phyloP scores from a whole-genome alignment of 768 basidiomycete species.

The Tylopilus sp. region DNA sequence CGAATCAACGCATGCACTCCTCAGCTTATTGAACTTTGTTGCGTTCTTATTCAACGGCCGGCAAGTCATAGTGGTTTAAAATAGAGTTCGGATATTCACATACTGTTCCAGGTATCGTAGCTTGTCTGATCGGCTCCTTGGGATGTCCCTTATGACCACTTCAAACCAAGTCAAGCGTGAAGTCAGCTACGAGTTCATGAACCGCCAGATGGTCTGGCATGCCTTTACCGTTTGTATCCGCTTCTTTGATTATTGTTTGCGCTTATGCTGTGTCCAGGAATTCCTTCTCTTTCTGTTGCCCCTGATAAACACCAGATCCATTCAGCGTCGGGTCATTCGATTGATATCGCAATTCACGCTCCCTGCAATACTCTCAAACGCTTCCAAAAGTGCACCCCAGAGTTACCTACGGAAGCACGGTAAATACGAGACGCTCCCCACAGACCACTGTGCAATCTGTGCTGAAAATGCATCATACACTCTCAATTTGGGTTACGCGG shows the following conservation, averaged over 20 bases:
- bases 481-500: constrained; percentile 52
- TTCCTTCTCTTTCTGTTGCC: constrained; percentile 92
- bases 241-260: background rate
- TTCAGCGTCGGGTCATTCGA: constrained; percentile 56
- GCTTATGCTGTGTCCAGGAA: constrained; percentile 57
- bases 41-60: constrained; percentile 84
- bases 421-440: constrained; percentile 65
- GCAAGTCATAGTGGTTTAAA: constrained; percentile 41
- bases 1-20: constrained; percentile 62
- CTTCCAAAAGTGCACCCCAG: constrained; percentile 15
- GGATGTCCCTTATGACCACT: constrained; percentile 71
- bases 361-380: constrained; percentile 33
- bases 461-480: constrained; percentile 67
- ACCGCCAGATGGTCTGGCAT: constrained; percentile 99
- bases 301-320: constrained; percentile 63
- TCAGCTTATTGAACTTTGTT: constrained; percentile 72
- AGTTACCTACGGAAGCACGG: constrained; percentile 37
- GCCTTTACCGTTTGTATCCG: constrained; percentile 78
- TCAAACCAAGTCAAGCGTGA: constrained; percentile 68
- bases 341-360: constrained; percentile 22
- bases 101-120: constrained; percentile 72
- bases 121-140: constrained; percentile 71
- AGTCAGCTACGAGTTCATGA: constrained; percentile 98
- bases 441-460: constrained; percentile 88
- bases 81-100: constrained; percentile 1